phyloP scores from a whole-genome alignment of 2,329 filamentous ascomycete genomes.

The Trichophyton simii region DNA sequence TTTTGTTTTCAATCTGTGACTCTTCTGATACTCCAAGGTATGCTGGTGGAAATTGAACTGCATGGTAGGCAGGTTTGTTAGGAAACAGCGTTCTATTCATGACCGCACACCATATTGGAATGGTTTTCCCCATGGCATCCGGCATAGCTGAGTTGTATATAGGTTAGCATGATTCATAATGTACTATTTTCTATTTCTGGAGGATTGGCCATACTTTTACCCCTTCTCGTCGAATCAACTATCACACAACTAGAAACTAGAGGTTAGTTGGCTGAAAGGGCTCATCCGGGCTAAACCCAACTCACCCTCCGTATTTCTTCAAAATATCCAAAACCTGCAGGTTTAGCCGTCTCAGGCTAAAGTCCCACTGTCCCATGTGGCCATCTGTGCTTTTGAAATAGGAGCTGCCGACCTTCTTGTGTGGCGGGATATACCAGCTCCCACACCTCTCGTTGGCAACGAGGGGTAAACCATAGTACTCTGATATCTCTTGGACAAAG shows the following conservation, averaged over 20 bases:
- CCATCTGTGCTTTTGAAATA: slow-evolving; percentile 99
- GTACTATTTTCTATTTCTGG: not conserved
- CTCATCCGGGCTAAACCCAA: not conserved
- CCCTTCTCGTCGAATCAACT: slow-evolving; percentile 82
- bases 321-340: slow-evolving; percentile 63
- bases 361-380: slow-evolving; percentile 80
- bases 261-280: not conserved
- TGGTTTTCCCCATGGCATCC: slow-evolving; percentile 83
- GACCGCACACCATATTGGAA: slow-evolving; percentile 87
- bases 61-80: slow-evolving; percentile 33
- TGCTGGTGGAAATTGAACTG: slow-evolving; percentile 58
- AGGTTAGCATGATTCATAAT: not conserved
- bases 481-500: slow-evolving; percentile 54
- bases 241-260: slow-evolving; percentile 47
- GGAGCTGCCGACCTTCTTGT: slow-evolving; percentile 55
- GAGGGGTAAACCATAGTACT: slow-evolving; percentile 49
- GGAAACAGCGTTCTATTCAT: slow-evolving; percentile 71
- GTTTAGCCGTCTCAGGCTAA: slow-evolving; percentile 75
- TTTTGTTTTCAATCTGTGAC: slow-evolving; percentile 56
- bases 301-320: slow-evolving; percentile 52
- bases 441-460: slow-evolving; percentile 92
- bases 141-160: slow-evolving; percentile 54
- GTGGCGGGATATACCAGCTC: slow-evolving; percentile 75
- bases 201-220: slow-evolving; percentile 50
- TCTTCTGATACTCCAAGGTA: slow-evolving; percentile 64